phyloP scores from a whole-genome alignment of 2,329 filamentous ascomycete genomes.

The Pezicula radicicola region DNA sequence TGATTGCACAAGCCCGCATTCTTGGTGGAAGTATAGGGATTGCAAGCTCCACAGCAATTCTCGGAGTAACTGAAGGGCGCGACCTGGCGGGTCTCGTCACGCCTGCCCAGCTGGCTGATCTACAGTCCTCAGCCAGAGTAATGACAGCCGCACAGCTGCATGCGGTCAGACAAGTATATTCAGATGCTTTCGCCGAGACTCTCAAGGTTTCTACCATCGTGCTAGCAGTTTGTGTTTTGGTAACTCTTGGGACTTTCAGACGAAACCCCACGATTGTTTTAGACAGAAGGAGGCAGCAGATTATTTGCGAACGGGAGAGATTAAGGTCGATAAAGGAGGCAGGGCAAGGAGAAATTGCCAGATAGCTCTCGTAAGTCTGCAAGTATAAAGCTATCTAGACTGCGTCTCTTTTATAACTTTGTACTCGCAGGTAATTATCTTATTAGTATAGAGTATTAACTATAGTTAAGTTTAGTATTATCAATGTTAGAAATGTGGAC shows the following conservation, averaged over 20 bases:
- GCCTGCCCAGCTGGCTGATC: slow-evolving; percentile 6
- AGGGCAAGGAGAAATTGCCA: too few species aligned
- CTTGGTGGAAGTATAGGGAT: slow-evolving; percentile 59
- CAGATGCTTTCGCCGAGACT: slow-evolving; percentile 16
- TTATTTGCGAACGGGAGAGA: background rate
- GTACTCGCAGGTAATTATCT: too few species aligned
- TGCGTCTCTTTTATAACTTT: too few species aligned
- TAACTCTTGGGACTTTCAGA: slow-evolving; percentile 6
- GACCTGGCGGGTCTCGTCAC: slow-evolving; percentile 10
- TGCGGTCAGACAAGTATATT: slow-evolving; percentile 14
- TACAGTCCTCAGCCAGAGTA: slow-evolving; percentile 1
- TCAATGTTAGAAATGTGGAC: too few species aligned
- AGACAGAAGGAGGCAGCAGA: slow-evolving; percentile 7
- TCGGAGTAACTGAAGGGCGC: slow-evolving; percentile 23
- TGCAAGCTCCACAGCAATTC: slow-evolving; percentile 55
- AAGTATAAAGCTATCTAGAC: too few species aligned
- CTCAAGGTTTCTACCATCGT: slow-evolving; percentile 20
- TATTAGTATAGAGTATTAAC: too few species aligned
- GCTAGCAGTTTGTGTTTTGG: slow-evolving; percentile 9
- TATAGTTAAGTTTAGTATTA: too few species aligned
- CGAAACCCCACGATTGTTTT: slow-evolving; percentile 3
- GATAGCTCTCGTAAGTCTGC: too few species aligned
- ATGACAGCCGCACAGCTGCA: slow-evolving; percentile 10
- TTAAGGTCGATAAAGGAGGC: too few species aligned
- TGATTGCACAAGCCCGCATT: slow-evolving; percentile 57